These are phyloP conservation scores for Cercospora sesami DNA, from an alignment of 2,329 filamentous ascomycete genomes.

Conservation along the genomic window DNA sequence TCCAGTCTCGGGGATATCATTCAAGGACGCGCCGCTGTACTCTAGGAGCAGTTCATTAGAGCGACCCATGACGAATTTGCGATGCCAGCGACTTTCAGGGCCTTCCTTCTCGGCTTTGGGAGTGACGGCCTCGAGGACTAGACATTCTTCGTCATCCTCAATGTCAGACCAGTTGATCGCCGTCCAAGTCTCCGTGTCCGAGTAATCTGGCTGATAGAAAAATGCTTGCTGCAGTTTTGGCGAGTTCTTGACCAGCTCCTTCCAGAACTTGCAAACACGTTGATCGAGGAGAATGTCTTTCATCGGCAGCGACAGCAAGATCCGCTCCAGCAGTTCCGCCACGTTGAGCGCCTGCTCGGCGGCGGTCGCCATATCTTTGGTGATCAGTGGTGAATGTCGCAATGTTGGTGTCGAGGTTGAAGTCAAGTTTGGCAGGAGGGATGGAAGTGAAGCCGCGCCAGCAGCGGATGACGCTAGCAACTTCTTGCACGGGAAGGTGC, in stretches of 20 bases:
- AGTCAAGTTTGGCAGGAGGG: not conserved
- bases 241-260: not conserved
- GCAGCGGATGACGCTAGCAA: not conserved
- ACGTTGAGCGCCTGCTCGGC: not conserved
- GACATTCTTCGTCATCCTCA: not conserved
- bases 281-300: constrained; percentile 8
- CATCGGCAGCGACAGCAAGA: not conserved
- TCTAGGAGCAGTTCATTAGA: not conserved
- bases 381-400: not conserved
- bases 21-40: too few species aligned
- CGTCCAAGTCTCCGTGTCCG: not conserved
- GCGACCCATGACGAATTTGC: not conserved
- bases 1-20: too few species aligned
- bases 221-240: not conserved
- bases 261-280: constrained; percentile 5
- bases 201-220: not conserved
- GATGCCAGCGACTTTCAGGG: too few species aligned
- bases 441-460: not conserved
- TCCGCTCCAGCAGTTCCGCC: constrained; percentile 5
- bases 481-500: not conserved
- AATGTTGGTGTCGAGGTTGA: not conserved
- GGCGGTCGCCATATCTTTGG: not conserved
- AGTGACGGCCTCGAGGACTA: not conserved
- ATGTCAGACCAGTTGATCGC: not conserved
- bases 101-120: too few species aligned